Base-by-base conservation (phyloP, 306 rosid genomes). In the Styphnolobium japonicum region DNA sequence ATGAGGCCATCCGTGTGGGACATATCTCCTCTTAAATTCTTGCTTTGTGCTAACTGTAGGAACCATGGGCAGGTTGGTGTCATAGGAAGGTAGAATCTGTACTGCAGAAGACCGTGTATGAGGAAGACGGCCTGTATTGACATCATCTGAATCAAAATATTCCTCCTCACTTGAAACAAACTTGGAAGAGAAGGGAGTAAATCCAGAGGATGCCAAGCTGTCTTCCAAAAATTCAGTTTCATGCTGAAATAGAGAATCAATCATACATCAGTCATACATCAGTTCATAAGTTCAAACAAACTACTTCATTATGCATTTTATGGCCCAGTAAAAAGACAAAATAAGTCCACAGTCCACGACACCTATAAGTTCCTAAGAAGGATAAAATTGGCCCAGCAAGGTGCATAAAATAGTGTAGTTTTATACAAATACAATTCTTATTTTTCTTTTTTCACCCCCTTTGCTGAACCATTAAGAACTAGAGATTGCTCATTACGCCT, bases 1-100 rank as follows among this genome's bases (percentile, higher is more conserved):
- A 58, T 92, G 98, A 84, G 92, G 99, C 99, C 99, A 95, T 76
- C 98, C 97, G 9, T 81, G 92, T 49, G 92, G 92, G 37, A 78
- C 87, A 75, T 82, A 83, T 83, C 92, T 90, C 75, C 93, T 88
- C 83, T 88, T 90, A 15, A 90, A 83, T 74, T 91, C 99, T 73
- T 90, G 97, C 78, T 85, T 94, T 66, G 87, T 63, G 82, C 75
- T 82, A 73, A 82, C 97, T 0, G 88, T 8, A 67, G 91, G 90
- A 83, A 84, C 83, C 86, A 84, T 75, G 33, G 84, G 85, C 62
- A 85, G 21, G 85, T 82, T 92, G 68, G 84, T 19, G 27, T 91
- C 97, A 33, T 67, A 65, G 25, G 88, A 84, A 70, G 87, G 89
- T 3, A 71, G 82, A 87, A 46, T 86, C 31, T 74, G 91, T 27